Conservation (phyloP, 495 filamentous ascomycete genomes). For the Xanthoparmelia taractica region DNA sequence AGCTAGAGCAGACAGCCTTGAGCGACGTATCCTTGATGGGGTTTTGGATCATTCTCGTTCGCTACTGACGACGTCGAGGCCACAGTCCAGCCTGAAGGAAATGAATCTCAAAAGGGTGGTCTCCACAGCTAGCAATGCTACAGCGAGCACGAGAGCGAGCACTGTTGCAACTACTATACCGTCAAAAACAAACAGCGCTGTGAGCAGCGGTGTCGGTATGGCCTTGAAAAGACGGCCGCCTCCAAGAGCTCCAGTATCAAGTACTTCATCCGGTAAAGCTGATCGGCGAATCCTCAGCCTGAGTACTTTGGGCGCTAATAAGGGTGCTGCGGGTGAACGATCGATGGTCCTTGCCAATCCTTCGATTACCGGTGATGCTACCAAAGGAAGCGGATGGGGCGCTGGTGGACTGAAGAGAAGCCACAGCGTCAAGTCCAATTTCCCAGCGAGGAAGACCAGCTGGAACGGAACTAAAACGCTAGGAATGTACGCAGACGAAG, state of each 20-base stretch:
- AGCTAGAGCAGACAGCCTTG: constrained; percentile 72
- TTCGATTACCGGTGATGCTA: constrained; percentile 34
- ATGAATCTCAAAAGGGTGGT: constrained; percentile 73
- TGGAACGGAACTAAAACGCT: constrained; percentile 54
- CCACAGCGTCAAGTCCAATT: constrained; percentile 62
- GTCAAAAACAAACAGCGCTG: constrained; percentile 28
- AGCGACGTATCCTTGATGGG: constrained; percentile 86
- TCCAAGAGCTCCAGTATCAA: constrained; percentile 33
- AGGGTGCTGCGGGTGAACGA: constrained; percentile 51
- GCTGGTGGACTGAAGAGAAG: constrained; percentile 54
- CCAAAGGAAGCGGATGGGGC: constrained; percentile 31
- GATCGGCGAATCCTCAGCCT: constrained; percentile 78
- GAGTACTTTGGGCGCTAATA: constrained; percentile 77
- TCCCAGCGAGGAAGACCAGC: constrained; percentile 59
- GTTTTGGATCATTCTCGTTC: constrained; percentile 91
- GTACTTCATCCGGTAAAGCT: constrained; percentile 37
- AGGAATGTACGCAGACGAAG: constrained; percentile 27
- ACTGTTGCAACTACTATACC: constrained; percentile 34
- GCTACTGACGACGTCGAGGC: constrained; percentile 57
- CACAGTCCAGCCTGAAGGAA: constrained; percentile 39
- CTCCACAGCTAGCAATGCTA: constrained; percentile 41
- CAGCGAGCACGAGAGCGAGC: constrained; percentile 36
- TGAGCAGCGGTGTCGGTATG: constrained; percentile 46
- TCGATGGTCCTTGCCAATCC: constrained; percentile 43
- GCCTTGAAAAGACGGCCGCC: constrained; percentile 44